Base-by-base conservation (phyloP, 2,329 filamentous ascomycete species). In the Stagonosporopsis vannaccii region DNA sequence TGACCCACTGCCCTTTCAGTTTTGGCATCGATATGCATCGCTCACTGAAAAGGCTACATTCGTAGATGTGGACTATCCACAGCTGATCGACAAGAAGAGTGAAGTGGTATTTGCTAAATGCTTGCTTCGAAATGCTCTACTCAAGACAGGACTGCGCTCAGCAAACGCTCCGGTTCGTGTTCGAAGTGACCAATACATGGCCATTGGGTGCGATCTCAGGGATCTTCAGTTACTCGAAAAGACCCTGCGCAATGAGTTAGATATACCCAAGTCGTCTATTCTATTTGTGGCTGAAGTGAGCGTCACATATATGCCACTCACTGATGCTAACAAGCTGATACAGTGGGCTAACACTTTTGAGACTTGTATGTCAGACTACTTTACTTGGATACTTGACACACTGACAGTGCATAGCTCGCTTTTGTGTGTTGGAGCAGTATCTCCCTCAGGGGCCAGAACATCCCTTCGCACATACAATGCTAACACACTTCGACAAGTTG, bases 261-360 rank as follows among this genome's bases (percentile, higher is more conserved):
- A 88, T 35, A 71, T 88, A 15, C 71, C 82, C 1, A 78, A 84
- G 7, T 86, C 84, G 56, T 81, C 83, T 2, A 83, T 97, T 2
- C 79, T 97, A 22, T 96, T 95, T 67, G 84, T 92, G 23, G 92
- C 92, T 0, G 94, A 98, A 76, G 92, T 97, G 13, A 96, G 92
- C 3, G 85, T 96, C 36, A 95, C 92, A 0, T 96, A 96, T 68
- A 96, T 97, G 91, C 87, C 92, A 52, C 85, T 86, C 2, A 74
- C 84, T 20, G 87, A 86, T 36, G 87, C 92, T 6, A 88, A 97
- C 78, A 81, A 83, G 15, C 80, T 97, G 8, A 87, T 97, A 26
- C 73, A 81, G 46, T 97, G 92, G 92, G 88, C 90, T n/a, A 85
- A 86, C 51, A 85, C 79, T 11, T 80, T 96, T 45, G 83, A 86